A percentile compares a stretch with the other conserved stretches of the same genome.
phyloP scores from a whole-genome alignment of 163 green algal species.

The Coccomyxa subellipsoidea region DNA sequence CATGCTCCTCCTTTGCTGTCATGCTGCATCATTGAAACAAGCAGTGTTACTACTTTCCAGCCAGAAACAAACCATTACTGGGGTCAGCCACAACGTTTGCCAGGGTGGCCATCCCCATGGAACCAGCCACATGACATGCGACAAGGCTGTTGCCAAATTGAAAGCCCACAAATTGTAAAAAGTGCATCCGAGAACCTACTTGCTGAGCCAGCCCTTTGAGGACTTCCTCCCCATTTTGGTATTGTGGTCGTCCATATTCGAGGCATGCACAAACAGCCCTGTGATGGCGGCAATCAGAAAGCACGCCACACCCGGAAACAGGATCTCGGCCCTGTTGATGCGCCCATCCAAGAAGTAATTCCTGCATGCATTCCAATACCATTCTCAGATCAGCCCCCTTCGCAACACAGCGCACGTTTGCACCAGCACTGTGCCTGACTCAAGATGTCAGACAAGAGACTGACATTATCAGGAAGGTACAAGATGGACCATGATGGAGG shows the following conservation, averaged over 20 bases:
- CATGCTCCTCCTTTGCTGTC: background rate
- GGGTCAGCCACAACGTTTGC: too few relatives aligned
- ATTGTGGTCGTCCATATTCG: conserved; percentile 22
- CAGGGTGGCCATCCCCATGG: too few relatives aligned
- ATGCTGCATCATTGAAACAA: background rate
- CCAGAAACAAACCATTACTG: too few relatives aligned
- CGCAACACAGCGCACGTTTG: background rate
- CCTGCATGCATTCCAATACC: background rate
- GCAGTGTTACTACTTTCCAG: background rate
- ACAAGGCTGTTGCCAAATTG: too few relatives aligned
- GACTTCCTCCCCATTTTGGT: conserved; percentile 22
- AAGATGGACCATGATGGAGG: background rate
- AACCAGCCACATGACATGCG: too few relatives aligned
- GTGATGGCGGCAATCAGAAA: conserved; percentile 25
- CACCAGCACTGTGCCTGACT: too few relatives aligned
- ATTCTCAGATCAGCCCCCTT: background rate
- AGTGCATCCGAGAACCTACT: background rate
- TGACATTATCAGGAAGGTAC: background rate
- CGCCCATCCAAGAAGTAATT: conserved; percentile 20
- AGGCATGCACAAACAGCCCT: conserved; percentile 16
- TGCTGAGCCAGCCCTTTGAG: conserved; percentile 11
- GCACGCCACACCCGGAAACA: conserved; percentile 29
- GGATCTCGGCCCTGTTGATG: conserved; percentile 21
- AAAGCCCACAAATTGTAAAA: background rate
- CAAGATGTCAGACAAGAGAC: background rate